Percentiles rank a stretch among this genome's conserved stretches.
phyloP scores from a whole-genome alignment of 306 rosid genomes.

The Gastrolobium bilobum region DNA sequence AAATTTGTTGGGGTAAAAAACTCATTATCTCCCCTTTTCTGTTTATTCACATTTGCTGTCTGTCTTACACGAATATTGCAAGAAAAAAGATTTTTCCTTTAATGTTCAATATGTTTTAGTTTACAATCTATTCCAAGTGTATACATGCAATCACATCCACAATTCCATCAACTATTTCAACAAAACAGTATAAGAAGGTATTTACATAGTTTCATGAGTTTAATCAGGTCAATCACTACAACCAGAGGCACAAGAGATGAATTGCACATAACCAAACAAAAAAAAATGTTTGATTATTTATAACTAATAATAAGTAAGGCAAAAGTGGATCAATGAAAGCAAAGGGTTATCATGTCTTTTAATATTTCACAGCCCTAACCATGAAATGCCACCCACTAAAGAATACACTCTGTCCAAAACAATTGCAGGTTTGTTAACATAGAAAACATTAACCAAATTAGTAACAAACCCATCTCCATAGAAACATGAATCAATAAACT shows the following conservation, averaged over 20 bases:
- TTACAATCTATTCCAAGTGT: background rate
- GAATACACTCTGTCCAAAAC: background rate
- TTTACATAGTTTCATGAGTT: background rate
- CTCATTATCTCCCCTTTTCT: too few relatives aligned
- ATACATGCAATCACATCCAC: background rate
- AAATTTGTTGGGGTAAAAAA: too few relatives aligned
- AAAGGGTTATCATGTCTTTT: background rate
- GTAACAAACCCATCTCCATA: background rate
- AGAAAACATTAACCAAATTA: background rate
- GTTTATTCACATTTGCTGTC: too few relatives aligned
- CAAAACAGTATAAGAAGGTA: background rate
- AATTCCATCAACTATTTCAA: background rate
- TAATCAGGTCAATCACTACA: background rate
- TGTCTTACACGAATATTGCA: too few relatives aligned
- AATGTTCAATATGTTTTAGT: background rate
- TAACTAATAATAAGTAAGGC: too few relatives aligned
- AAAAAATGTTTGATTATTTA: background rate
- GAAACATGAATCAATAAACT: background rate
- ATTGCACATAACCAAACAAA: constrained; percentile 21
- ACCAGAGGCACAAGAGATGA: background rate
- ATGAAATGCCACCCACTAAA: too few relatives aligned
- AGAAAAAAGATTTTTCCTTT: background rate
- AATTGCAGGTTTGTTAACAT: background rate
- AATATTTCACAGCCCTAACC: background rate
- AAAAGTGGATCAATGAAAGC: background rate